Evolutionary conservation across 345 rosid genomes (phyloP).

Genomic region (Theobroma cacao): DNA sequence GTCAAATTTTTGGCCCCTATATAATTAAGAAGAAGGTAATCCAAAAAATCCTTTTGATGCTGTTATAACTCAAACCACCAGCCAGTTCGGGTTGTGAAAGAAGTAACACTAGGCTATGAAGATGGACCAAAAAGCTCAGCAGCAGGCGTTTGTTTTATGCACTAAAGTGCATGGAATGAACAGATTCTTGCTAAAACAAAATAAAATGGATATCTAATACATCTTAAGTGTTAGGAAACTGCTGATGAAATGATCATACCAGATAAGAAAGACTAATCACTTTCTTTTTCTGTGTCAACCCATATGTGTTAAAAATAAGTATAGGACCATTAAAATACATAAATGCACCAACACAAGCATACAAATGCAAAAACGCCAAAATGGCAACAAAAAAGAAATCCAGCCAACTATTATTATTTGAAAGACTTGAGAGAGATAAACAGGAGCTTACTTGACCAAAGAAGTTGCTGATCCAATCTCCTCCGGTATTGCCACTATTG

Average conservation of each 20-base stretch:
- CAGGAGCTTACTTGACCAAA: conserved; percentile 74
- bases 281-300: background rate
- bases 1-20: too few species aligned
- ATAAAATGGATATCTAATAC: background rate
- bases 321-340: background rate
- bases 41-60: too few species aligned
- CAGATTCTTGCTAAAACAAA: background rate
- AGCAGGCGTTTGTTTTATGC: too few species aligned
- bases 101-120: too few species aligned
- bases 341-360: background rate
- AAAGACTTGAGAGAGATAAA: background rate
- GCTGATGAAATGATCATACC: background rate
- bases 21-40: too few species aligned
- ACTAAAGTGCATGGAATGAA: too few species aligned
- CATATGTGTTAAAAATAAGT: background rate
- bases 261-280: background rate
- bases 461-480: conserved; percentile 76
- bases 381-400: background rate
- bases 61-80: too few species aligned
- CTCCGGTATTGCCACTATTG: conserved; percentile 59
- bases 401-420: background rate
- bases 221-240: background rate
- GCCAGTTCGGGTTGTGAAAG: too few species aligned
- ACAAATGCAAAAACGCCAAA: background rate
- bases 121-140: too few species aligned